These are phyloP conservation scores for Beauveria varroae DNA, from an alignment of 2,329 filamentous ascomycete species.

Conservation along the genomic window DNA sequence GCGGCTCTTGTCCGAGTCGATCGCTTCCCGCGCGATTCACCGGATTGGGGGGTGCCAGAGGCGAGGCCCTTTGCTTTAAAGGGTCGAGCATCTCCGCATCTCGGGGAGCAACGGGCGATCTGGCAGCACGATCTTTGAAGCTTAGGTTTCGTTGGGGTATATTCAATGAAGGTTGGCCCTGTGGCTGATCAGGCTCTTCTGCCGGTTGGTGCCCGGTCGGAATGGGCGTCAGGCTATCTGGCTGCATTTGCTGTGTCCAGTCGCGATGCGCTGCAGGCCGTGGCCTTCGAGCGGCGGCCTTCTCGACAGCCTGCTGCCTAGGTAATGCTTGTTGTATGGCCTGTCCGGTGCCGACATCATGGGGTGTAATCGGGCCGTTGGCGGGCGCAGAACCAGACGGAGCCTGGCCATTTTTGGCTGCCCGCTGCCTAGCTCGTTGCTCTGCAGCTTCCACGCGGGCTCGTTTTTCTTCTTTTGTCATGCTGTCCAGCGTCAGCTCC, in stretches of 20 bases:
- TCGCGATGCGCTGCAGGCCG: background rate
- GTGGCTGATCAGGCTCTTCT: background rate
- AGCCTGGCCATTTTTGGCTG: conserved; percentile 28
- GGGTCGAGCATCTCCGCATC: background rate
- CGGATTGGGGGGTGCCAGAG: background rate
- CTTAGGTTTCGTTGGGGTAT: conserved; percentile 49
- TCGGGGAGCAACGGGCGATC: conserved; percentile 23
- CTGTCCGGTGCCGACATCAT: background rate
- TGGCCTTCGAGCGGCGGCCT: background rate
- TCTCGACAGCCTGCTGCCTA: background rate
- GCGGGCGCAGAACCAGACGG: background rate
- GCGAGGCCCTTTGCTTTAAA: background rate
- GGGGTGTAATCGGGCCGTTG: background rate
- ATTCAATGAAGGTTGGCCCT: conserved; percentile 20
- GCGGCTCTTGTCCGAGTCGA: conserved; percentile 51
- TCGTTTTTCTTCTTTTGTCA: conserved; percentile 93
- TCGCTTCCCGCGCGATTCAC: conserved; percentile 44
- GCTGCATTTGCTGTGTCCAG: conserved; percentile 1
- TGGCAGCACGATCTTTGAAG: conserved; percentile 50
- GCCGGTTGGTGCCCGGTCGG: background rate
- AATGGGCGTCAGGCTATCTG: background rate
- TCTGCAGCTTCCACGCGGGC: conserved; percentile 80
- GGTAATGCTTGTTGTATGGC: background rate
- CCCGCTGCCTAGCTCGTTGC: conserved; percentile 57
- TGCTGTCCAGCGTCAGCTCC: conserved; percentile 81